Percentiles rank a stretch among this genome's conserved stretches.
Evolutionary conservation across 345 rosid genomes (phyloP).

Genomic region (Leavenworthia alabamica): DNA sequence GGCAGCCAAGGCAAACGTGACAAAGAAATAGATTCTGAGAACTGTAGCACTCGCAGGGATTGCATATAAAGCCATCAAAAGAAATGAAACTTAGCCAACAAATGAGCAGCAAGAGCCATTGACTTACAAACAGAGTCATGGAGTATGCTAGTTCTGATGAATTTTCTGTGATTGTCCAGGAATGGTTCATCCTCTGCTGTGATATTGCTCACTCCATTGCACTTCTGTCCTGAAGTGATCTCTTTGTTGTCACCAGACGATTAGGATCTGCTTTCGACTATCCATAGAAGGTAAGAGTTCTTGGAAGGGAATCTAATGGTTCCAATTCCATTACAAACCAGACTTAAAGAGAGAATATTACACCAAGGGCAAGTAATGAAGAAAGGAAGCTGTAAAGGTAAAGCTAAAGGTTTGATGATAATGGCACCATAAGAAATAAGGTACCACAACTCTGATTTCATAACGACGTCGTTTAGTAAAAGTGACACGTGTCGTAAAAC

Average conservation of each 20-base stretch:
- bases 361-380: conserved; percentile 74
- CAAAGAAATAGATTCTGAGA: conserved; percentile 45
- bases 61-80: conserved; percentile 48
- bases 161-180: conserved; percentile 5
- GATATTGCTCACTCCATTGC: no score
- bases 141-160: no score
- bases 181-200: conserved; percentile 17
- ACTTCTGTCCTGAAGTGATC: conserved; percentile 15
- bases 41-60: conserved; percentile 64
- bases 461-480: no score
- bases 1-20: conserved; percentile 54
- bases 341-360: conserved; percentile 47
- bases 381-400: conserved; percentile 45
- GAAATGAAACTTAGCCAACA: conserved; percentile 57
- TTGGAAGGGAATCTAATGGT: conserved; percentile 52
- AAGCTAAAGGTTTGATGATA: conserved; percentile 38
- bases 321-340: conserved; percentile 49
- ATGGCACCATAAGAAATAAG: conserved; percentile 63
- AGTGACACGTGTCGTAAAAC: conserved; percentile 22
- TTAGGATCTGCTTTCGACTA: conserved; percentile 75
- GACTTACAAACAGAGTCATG: conserved; percentile 45
- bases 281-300: conserved; percentile 65
- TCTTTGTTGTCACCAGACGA: conserved; percentile 7
- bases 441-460: conserved; percentile 24
- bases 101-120: conserved; percentile 43